phyloP scores from a whole-genome alignment of 139 green algal species.

The Haematococcus sp. region DNA sequence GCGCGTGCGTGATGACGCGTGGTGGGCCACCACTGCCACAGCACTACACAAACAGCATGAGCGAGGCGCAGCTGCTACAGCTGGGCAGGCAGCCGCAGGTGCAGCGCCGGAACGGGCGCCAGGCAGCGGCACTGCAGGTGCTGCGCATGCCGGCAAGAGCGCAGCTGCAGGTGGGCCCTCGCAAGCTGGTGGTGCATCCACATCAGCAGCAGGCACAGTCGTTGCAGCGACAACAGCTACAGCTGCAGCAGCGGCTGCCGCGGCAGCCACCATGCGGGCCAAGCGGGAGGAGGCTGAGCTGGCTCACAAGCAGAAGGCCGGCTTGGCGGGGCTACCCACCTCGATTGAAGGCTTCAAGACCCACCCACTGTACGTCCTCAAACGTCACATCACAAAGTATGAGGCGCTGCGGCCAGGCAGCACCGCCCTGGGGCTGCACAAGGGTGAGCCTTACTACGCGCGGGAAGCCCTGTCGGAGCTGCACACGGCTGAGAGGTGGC shows the following conservation, averaged over 20 bases:
- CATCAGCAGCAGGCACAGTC: neutral
- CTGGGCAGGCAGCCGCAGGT: neutral
- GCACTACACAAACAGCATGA: neutral
- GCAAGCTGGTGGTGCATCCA: neutral
- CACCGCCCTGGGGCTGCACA: slow-evolving; percentile 56
- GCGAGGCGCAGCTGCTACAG: neutral
- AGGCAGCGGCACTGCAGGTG: neutral
- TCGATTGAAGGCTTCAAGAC: slow-evolving; percentile 79
- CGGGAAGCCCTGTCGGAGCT: slow-evolving; percentile 60
- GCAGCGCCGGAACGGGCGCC: neutral
- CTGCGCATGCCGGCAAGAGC: neutral
- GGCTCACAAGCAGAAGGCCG: slow-evolving; percentile 20
- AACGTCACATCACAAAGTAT: slow-evolving; percentile 81
- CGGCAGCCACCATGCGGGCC: slow-evolving; percentile 25
- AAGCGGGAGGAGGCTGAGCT: slow-evolving; percentile 76
- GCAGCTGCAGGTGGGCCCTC: no score
- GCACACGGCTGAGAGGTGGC: slow-evolving; percentile 68
- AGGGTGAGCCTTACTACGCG: slow-evolving; percentile 70
- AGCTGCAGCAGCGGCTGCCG: neutral
- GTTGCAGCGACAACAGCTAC: neutral
- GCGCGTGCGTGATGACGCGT: slow-evolving; percentile 54
- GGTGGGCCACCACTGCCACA: slow-evolving; percentile 47
- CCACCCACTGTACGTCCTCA: slow-evolving; percentile 71
- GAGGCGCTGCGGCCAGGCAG: slow-evolving; percentile 47
- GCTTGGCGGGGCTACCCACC: slow-evolving; percentile 48